Conservation (phyloP, 2,329 filamentous ascomycete genomes). For the Clonostachys rhizophaga region DNA sequence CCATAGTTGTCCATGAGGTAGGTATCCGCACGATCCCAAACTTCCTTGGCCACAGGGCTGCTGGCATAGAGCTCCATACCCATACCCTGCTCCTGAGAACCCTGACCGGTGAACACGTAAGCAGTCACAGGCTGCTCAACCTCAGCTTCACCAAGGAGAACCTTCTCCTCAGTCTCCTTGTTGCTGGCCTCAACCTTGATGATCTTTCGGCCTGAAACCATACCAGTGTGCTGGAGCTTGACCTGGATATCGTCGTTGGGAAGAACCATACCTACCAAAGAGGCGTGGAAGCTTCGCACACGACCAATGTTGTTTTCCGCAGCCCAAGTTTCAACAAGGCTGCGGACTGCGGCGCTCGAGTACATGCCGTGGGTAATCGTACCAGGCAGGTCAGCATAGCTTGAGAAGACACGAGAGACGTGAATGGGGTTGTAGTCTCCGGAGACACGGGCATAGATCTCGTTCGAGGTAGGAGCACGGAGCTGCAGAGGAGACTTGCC, state of each 20-base stretch:
- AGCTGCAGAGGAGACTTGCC: constrained; percentile 86
- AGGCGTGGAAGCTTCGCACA: constrained; percentile 95
- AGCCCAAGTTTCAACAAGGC: constrained; percentile 96
- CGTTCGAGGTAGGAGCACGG: constrained; percentile 91
- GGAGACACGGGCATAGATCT: constrained; percentile 95
- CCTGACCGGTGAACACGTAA: constrained; percentile 97
- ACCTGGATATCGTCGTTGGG: constrained; percentile 95
- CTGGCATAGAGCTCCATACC: constrained; percentile 97
- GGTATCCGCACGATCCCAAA: constrained; percentile 96
- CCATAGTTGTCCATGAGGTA: constrained; percentile 99
- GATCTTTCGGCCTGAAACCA: constrained; percentile 98
- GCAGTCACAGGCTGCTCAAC: constrained; percentile 95
- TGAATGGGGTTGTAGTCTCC: constrained; percentile 99
- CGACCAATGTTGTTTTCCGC: constrained; percentile 98
- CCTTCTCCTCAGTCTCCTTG: constrained; percentile 94
- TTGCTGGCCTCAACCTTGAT: constrained; percentile 98
- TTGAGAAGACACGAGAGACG: constrained; percentile 93
- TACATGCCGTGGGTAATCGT: constrained; percentile 99
- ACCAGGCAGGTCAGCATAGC: constrained; percentile 90
- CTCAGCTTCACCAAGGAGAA: constrained; percentile 90
- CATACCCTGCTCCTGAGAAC: constrained; percentile 98
- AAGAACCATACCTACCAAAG: constrained; percentile 96
- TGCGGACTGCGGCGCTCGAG: constrained; percentile 92
- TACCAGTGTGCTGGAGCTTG: constrained; percentile 92
- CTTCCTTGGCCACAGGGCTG: constrained; percentile 90